Conservation (phyloP, 164 flowering plant genomes). For the Warburgia ugandensis region DNA sequence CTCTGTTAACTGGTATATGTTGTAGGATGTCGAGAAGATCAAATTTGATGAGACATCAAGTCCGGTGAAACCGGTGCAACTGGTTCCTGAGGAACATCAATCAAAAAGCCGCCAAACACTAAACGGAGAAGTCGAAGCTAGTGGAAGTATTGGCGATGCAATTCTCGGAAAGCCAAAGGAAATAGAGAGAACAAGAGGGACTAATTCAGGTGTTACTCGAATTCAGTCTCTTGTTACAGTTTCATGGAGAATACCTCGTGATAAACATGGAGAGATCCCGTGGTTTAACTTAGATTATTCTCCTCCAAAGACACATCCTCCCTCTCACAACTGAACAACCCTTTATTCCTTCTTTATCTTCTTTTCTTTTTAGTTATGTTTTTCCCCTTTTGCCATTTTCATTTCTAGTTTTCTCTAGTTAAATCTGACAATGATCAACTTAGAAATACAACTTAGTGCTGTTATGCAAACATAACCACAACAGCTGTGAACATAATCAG, state of each 20-base stretch:
- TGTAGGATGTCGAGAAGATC: constrained; percentile 18
- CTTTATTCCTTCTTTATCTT: neutral
- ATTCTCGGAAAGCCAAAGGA: constrained; percentile 11
- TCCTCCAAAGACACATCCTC: constrained; percentile 66
- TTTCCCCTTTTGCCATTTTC: neutral
- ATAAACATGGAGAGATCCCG: constrained; percentile 17
- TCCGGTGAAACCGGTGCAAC: constrained; percentile 7
- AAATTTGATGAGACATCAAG: neutral
- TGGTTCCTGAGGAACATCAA: neutral
- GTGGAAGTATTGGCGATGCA: constrained; percentile 10
- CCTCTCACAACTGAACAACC: constrained; percentile 57
- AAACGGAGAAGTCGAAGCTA: neutral
- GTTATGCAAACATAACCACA: constrained; percentile 3
- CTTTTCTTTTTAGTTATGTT: neutral
- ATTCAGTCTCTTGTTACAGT: constrained; percentile 17
- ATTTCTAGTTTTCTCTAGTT: neutral
- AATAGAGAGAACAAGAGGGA: constrained; percentile 2
- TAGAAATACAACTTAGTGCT: neutral
- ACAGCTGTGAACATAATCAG: neutral
- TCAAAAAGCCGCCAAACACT: neutral
- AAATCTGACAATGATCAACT: constrained; percentile 1
- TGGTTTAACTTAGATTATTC: constrained; percentile 42
- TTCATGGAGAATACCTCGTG: constrained; percentile 19
- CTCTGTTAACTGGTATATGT: neutral
- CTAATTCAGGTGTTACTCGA: constrained; percentile 17